A percentile compares a stretch with the other conserved stretches of the same genome.
Evolutionary conservation across 139 green algal species (phyloP).

Genomic region (Mesotaenium endlicherianum): DNA sequence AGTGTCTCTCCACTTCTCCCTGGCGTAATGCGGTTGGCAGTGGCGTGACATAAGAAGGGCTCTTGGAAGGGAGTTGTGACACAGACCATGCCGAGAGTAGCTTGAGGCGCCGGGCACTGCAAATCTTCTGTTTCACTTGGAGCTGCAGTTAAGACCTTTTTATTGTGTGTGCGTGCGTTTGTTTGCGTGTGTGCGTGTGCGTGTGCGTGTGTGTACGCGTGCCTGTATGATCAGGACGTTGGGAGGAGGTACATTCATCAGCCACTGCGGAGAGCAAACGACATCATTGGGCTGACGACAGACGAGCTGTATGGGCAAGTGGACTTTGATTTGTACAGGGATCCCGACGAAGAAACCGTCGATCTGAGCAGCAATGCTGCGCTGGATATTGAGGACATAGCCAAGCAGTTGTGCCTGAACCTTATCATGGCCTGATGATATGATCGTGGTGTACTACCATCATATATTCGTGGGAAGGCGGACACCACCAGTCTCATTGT

Average conservation of each 20-base stretch:
- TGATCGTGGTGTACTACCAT: too few species aligned
- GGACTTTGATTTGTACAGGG: too few species aligned
- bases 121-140: background rate
- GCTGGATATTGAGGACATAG: too few species aligned
- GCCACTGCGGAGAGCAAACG: background rate
- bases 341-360: too few species aligned
- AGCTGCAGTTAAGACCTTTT: background rate
- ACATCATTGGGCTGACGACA: conserved; percentile 35
- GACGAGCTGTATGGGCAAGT: conserved; percentile 12
- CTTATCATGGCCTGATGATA: too few species aligned
- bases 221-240: background rate
- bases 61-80: background rate
- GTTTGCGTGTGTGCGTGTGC: background rate
- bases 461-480: too few species aligned
- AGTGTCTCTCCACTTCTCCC: too few species aligned
- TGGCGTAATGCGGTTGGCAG: too few species aligned
- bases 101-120: background rate
- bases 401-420: too few species aligned
- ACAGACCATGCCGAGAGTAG: background rate
- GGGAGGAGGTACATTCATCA: background rate
- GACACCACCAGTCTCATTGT: too few species aligned
- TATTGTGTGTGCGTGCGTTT: background rate
- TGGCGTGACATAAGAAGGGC: background rate
- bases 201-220: background rate
- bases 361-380: too few species aligned